These are phyloP conservation scores for Exidia glandulosa DNA, from an alignment of 768 basidiomycete genomes.

Conservation along the genomic window DNA sequence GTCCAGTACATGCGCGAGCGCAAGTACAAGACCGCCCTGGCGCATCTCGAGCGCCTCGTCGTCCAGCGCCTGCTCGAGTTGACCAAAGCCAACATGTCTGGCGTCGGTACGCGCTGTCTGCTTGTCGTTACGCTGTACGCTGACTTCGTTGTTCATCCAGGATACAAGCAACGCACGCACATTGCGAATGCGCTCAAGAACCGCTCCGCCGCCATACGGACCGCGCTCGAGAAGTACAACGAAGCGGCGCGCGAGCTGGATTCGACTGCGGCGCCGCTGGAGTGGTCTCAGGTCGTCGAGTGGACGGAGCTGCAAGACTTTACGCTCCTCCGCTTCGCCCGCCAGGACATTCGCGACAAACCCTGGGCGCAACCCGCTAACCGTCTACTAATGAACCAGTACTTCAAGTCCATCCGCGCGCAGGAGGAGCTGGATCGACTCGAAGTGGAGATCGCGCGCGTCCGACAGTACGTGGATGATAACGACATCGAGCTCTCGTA, in stretches of 20 bases:
- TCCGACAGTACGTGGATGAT: constrained; percentile 19
- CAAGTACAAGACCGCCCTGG: constrained; percentile 14
- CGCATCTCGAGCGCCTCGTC: constrained; percentile 20
- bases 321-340: constrained; percentile 16
- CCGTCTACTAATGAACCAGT: constrained; percentile 14
- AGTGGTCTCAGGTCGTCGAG: constrained; percentile 16
- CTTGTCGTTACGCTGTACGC: background rate
- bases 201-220: constrained; percentile 14
- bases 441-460: constrained; percentile 22
- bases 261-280: constrained; percentile 14
- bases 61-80: constrained; percentile 22
- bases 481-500: constrained; percentile 5
- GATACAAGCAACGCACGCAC: constrained; percentile 19
- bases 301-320: constrained; percentile 22
- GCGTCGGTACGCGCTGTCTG: constrained; percentile 11
- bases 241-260: constrained; percentile 13
- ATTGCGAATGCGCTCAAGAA: constrained; percentile 20
- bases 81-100: constrained; percentile 15
- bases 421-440: constrained; percentile 19
- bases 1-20: background rate
- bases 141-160: constrained; percentile 7
- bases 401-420: constrained; percentile 20
- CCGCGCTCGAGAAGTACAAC: constrained; percentile 21
- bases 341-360: constrained; percentile 13
- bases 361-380: constrained; percentile 28